Percentiles rank a stretch among this genome's conserved stretches.
Conservation (phyloP, 345 rosid genomes). For the Lepidium aucheri region DNA sequence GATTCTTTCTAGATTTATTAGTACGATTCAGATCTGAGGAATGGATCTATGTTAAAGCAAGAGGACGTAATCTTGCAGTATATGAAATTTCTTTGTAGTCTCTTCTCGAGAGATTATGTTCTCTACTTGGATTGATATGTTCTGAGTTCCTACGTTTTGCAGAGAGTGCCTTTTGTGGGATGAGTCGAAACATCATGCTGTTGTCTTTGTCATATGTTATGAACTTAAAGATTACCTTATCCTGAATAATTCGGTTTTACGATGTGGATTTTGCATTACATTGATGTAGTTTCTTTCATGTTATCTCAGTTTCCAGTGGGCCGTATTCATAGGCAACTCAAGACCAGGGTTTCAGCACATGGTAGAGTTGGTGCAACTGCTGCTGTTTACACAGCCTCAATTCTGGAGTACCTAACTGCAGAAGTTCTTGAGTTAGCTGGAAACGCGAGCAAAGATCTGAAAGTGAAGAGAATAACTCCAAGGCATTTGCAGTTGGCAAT, state of each 20-base stretch:
- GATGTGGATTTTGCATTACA: not conserved
- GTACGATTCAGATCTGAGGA: not conserved
- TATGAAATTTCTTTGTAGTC: not conserved
- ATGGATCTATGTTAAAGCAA: not conserved
- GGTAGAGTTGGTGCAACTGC: conserved; percentile 85
- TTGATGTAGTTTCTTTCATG: not conserved
- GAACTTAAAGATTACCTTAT: not conserved
- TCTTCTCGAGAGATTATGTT: not conserved
- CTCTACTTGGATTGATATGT: not conserved
- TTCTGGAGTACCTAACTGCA: conserved; percentile 67
- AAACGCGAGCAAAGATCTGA: conserved; percentile 72
- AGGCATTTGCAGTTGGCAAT: conserved; percentile 59
- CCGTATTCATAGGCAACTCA: conserved; percentile 67
- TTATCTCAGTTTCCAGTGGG: conserved; percentile 62
- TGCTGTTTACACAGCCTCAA: conserved; percentile 72
- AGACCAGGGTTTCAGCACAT: conserved; percentile 46
- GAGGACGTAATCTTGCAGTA: not conserved
- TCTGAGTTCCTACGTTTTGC: no score
- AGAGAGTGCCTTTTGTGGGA: no score
- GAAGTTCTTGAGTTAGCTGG: conserved; percentile 78
- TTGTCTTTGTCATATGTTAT: not conserved
- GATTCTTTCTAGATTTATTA: not conserved
- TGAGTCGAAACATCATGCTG: no score
- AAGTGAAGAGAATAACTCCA: conserved; percentile 67
- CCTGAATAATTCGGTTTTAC: not conserved